These are phyloP conservation scores for Hemerocallis citrina DNA, from an alignment of 106 monocot species.

Conservation along the genomic window DNA sequence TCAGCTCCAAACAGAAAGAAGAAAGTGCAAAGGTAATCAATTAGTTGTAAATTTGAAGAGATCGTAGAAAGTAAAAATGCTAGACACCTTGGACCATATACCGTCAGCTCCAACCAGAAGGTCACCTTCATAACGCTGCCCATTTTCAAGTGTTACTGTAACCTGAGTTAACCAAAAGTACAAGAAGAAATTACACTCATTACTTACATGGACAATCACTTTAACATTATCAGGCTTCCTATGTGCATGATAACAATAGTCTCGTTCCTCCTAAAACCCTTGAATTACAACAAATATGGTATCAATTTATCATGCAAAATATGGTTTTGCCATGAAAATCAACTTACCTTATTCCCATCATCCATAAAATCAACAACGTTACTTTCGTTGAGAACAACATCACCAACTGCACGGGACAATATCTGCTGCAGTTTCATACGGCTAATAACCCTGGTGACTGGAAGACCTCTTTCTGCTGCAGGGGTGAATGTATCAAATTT, in stretches of 20 bases:
- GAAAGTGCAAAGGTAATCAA: too few relatives aligned
- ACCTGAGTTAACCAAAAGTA: conserved; percentile 36
- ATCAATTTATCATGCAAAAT: not conserved
- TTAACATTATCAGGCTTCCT: not conserved
- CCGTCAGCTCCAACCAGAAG: conserved; percentile 97
- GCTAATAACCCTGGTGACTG: conserved; percentile 93
- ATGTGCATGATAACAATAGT: not conserved
- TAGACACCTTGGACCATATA: conserved; percentile 92
- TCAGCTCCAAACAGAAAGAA: conserved; percentile 94
- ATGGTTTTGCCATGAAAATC: not conserved
- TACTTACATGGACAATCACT: not conserved
- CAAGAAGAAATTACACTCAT: not conserved
- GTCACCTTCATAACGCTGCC: conserved; percentile 77
- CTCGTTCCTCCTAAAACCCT: not conserved
- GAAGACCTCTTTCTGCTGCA: conserved; percentile 85
- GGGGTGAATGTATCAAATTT: conserved; percentile 99
- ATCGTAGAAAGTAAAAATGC: too few relatives aligned
- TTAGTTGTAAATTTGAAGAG: too few relatives aligned
- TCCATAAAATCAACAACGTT: conserved; percentile 85
- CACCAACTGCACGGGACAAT: conserved; percentile 77
- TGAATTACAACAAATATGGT: not conserved
- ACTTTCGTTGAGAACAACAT: conserved; percentile 66
- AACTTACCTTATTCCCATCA: conserved; percentile 75
- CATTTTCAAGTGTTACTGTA: conserved; percentile 79
- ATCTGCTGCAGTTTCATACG: conserved; percentile 95